Evolutionary conservation across 345 rosid genomes (phyloP).

Genomic region (Heritiera littoralis): DNA sequence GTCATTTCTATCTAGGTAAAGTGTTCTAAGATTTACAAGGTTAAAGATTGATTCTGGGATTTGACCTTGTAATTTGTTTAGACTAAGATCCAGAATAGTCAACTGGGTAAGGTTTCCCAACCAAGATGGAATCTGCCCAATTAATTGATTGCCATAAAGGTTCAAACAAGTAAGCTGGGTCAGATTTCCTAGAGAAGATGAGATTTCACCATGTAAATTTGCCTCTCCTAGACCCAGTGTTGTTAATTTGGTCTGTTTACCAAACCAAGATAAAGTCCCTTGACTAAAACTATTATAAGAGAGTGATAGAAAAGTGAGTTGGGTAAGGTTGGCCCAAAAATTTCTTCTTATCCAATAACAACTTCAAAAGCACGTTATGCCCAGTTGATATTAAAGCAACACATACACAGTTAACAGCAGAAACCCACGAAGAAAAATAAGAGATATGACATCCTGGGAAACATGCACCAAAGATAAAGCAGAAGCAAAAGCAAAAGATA

Average conservation of each 20-base stretch:
- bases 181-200: not conserved
- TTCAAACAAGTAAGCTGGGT: not conserved
- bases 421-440: not conserved
- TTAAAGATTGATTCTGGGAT: constrained; percentile 20
- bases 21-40: not conserved
- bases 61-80: constrained; percentile 25
- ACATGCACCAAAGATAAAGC: not conserved
- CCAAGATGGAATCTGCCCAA: not conserved
- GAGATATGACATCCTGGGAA: not conserved
- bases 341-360: not conserved
- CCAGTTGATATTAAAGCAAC: not conserved
- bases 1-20: constrained; percentile 1
- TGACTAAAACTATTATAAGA: not conserved
- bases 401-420: not conserved
- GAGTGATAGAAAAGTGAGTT: not conserved
- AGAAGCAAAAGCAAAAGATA: not conserved
- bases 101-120: constrained; percentile 18
- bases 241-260: not conserved
- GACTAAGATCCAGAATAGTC: accelerated
- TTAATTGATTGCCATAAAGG: not conserved
- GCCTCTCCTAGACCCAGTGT: accelerated
- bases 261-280: not conserved
- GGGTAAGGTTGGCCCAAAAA: not conserved
- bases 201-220: not conserved
- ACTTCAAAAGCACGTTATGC: not conserved